Conservation (phyloP, 2,329 filamentous ascomycete genomes). For the Aaosphaeria pasadenensis region DNA sequence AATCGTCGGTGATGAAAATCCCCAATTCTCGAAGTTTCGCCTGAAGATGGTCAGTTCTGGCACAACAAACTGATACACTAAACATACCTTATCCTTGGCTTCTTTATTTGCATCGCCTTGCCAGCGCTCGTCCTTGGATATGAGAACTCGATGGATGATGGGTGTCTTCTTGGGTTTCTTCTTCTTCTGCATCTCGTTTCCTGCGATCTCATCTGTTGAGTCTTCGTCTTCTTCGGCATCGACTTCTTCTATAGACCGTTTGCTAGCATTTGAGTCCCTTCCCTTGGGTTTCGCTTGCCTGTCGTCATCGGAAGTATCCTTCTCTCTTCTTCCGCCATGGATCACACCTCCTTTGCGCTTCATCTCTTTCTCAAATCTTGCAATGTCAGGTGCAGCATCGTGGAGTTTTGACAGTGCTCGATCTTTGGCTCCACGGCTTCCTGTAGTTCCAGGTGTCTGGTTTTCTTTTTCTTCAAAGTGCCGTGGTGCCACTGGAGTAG, state of each 20-base stretch:
- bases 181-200: slow-evolving; percentile 62
- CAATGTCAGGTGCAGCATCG: slow-evolving; percentile 77
- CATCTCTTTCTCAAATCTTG: slow-evolving; percentile 87
- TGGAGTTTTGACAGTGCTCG: slow-evolving; percentile 77
- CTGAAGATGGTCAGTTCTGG: slow-evolving; percentile 41
- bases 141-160: slow-evolving; percentile 70
- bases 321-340: slow-evolving; percentile 48
- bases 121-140: slow-evolving; percentile 86
- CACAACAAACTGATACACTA: background rate
- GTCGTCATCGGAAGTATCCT: slow-evolving; percentile 37
- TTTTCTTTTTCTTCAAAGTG: slow-evolving; percentile 69
- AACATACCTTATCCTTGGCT: slow-evolving; percentile 72
- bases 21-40: slow-evolving; percentile 79
- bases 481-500: slow-evolving; percentile 49
- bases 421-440: slow-evolving; percentile 83
- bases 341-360: slow-evolving; percentile 71
- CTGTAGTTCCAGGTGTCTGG: slow-evolving; percentile 71
- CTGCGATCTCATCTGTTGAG: slow-evolving; percentile 48
- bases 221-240: slow-evolving; percentile 31
- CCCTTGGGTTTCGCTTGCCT: slow-evolving; percentile 25
- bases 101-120: slow-evolving; percentile 69
- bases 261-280: slow-evolving; percentile 41
- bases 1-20: slow-evolving; percentile 75
- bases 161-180: slow-evolving; percentile 52
- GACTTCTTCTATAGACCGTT: slow-evolving; percentile 45